Conservation (phyloP, 345 rosid genomes). For the Hibiscus mutabilis region DNA sequence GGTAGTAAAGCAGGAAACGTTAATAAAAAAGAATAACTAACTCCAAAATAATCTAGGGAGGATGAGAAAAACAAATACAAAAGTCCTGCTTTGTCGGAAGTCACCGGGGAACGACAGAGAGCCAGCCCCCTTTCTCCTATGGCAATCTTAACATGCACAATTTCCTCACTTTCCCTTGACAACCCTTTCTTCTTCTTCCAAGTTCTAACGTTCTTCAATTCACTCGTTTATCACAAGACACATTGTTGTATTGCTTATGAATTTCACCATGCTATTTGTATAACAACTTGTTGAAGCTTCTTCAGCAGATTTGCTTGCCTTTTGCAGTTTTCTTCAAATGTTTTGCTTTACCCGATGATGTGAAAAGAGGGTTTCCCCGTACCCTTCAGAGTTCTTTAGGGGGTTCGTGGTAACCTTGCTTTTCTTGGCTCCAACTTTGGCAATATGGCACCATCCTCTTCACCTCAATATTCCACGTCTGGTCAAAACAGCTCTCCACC, state of each 20-base stretch:
- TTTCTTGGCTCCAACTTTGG: background rate
- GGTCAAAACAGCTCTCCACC: conserved; percentile 20
- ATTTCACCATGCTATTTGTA: background rate
- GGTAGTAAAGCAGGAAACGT: conserved; percentile 24
- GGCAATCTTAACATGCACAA: conserved; percentile 28
- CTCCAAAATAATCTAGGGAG: conserved; percentile 18
- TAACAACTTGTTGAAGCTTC: too few relatives aligned
- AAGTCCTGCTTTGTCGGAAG: conserved; percentile 39
- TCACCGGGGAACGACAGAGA: conserved; percentile 16
- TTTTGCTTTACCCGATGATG: conserved; percentile 19
- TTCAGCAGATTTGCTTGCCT: too few relatives aligned
- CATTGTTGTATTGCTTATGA: background rate
- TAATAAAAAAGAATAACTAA: conserved; percentile 21
- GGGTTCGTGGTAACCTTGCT: background rate
- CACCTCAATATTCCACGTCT: background rate
- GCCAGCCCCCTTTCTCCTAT: conserved; percentile 17
- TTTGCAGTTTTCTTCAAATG: background rate
- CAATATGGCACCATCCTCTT: conserved; percentile 2
- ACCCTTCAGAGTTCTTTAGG: background rate
- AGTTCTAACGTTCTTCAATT: background rate
- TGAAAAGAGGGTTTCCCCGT: conserved; percentile 19
- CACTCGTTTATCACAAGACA: too few relatives aligned
- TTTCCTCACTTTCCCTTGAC: conserved; percentile 28
- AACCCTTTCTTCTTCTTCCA: conserved; percentile 25
- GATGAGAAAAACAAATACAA: conserved; percentile 1